A percentile compares a stretch with the other conserved stretches of the same genome.
These are phyloP conservation scores for Kuraishia hungarica DNA, from an alignment of 805 yeast species.

Conservation along the genomic window DNA sequence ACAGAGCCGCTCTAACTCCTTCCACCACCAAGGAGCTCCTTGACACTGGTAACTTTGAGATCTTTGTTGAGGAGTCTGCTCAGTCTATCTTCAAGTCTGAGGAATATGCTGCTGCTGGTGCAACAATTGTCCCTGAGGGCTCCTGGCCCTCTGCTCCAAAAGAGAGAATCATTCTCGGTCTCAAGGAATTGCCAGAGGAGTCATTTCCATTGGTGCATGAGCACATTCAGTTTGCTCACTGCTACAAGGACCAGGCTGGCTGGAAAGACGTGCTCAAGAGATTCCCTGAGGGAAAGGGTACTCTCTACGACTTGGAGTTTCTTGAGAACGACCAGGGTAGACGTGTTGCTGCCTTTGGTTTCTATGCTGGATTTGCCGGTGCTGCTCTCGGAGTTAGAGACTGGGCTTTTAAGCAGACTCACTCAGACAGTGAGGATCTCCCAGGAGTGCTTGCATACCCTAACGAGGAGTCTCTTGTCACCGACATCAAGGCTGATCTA, in stretches of 20 bases:
- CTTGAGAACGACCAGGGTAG: slow-evolving; percentile 91
- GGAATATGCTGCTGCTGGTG: slow-evolving; percentile 79
- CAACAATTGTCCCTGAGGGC: slow-evolving; percentile 82
- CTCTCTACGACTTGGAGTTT: slow-evolving; percentile 89
- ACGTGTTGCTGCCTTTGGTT: slow-evolving; percentile 99
- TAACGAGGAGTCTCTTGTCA: slow-evolving; percentile 66
- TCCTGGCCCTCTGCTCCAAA: slow-evolving; percentile 91
- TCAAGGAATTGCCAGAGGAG: slow-evolving; percentile 92
- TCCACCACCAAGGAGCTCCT: slow-evolving; percentile 74
- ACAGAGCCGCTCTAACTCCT: slow-evolving; percentile 95
- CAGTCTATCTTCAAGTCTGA: slow-evolving; percentile 71
- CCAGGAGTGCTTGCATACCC: slow-evolving; percentile 79
- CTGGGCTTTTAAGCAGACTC: slow-evolving; percentile 87
- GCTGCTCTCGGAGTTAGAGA: slow-evolving; percentile 93
- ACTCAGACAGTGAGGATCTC: slow-evolving; percentile 57
- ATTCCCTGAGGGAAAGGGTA: slow-evolving; percentile 88
- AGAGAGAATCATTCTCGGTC: slow-evolving; percentile 84
- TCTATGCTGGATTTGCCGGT: slow-evolving; percentile 99
- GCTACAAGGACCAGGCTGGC: slow-evolving; percentile 96
- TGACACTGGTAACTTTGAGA: slow-evolving; percentile 74
- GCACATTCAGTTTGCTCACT: slow-evolving; percentile 98
- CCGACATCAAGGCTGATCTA: slow-evolving; percentile 57
- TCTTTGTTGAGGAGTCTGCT: slow-evolving; percentile 80
- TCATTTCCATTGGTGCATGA: slow-evolving; percentile 90
- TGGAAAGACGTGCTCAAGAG: slow-evolving; percentile 89